A percentile compares a stretch with the other conserved stretches of the same genome.
Conservation (phyloP, 768 basidiomycete species). For the Cystofilobasidium bisporidii region DNA sequence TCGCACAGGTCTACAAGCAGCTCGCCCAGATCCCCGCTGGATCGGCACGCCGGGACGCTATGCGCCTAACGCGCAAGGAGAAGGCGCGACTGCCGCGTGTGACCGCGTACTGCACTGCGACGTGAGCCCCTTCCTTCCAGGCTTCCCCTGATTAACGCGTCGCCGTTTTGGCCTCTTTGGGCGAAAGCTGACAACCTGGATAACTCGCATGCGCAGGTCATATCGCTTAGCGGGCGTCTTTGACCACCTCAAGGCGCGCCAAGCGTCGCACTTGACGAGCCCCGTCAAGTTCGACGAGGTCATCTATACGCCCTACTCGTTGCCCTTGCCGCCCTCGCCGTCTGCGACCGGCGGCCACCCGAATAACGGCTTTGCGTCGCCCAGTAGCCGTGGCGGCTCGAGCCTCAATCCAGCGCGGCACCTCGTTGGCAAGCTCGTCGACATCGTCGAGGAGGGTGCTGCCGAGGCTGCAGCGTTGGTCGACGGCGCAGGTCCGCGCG, state of each 20-base stretch:
- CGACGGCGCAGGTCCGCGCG: neutral
- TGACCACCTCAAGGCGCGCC: conserved; percentile 79
- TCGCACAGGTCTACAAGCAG: conserved; percentile 63
- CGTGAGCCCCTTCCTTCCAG: conserved; percentile 48
- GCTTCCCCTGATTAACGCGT: neutral
- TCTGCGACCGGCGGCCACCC: conserved; percentile 13
- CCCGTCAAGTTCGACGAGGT: conserved; percentile 83
- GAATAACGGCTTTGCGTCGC: neutral
- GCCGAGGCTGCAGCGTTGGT: neutral
- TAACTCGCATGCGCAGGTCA: conserved; percentile 42
- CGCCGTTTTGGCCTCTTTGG: neutral
- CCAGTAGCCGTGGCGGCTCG: conserved; percentile 11
- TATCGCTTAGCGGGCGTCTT: conserved; percentile 79
- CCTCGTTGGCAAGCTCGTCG: conserved; percentile 26
- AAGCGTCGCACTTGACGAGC: conserved; percentile 70
- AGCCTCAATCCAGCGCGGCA: conserved; percentile 21
- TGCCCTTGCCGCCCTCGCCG: conserved; percentile 45
- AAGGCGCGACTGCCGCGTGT: conserved; percentile 90
- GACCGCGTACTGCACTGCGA: conserved; percentile 91
- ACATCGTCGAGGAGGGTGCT: conserved; percentile 23
- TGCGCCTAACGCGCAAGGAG: conserved; percentile 75
- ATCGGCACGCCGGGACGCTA: conserved; percentile 80
- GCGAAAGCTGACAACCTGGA: too few relatives aligned
- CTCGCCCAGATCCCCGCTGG: conserved; percentile 88
- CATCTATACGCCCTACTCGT: conserved; percentile 84